A percentile compares a stretch with the other conserved stretches of the same genome.
phyloP scores from a whole-genome alignment of 768 basidiomycete genomes.

The Gyrodon lividus region DNA sequence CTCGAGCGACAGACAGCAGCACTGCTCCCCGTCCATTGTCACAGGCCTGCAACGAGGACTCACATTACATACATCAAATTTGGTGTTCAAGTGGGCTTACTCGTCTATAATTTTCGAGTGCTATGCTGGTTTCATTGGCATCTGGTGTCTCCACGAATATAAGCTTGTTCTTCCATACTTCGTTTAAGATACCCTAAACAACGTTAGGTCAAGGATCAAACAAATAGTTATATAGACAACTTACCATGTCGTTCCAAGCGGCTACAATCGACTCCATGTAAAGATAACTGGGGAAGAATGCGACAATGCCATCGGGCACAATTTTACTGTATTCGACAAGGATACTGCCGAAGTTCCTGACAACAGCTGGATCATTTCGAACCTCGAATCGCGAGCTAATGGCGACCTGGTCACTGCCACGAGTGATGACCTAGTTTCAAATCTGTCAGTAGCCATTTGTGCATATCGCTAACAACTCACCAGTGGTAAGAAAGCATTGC shows the following conservation, averaged over 20 bases:
- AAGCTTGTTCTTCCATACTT: constrained; percentile 99
- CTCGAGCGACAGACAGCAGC: constrained; percentile 93
- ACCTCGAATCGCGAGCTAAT: constrained; percentile 99
- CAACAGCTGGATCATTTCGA: constrained; percentile 97
- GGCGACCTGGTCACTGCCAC: constrained; percentile 97
- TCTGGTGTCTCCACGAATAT: constrained; percentile 99
- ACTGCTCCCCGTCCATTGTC: constrained; percentile 98
- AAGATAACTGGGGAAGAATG: constrained; percentile 98
- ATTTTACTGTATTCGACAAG: constrained; percentile 97
- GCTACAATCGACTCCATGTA: constrained; percentile 99
- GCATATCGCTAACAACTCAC: constrained; percentile 42
- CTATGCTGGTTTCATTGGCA: constrained; percentile 97
- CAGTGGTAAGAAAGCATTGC: constrained; percentile 94
- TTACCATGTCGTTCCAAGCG: constrained; percentile 99
- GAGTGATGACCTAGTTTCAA: constrained; percentile 79
- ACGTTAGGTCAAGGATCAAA: not conserved
- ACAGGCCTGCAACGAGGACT: constrained; percentile 65
- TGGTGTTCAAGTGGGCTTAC: constrained; percentile 40
- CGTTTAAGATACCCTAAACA: constrained; percentile 89
- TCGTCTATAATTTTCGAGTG: constrained; percentile 93
- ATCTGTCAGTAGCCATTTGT: not conserved
- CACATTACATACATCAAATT: not conserved
- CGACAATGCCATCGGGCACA: constrained; percentile 97
- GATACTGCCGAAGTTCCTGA: constrained; percentile 98
- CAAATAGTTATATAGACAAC: constrained; percentile 23